phyloP scores from a whole-genome alignment of 2,329 filamentous ascomycete species.

The Camptophora hylomeconis region DNA sequence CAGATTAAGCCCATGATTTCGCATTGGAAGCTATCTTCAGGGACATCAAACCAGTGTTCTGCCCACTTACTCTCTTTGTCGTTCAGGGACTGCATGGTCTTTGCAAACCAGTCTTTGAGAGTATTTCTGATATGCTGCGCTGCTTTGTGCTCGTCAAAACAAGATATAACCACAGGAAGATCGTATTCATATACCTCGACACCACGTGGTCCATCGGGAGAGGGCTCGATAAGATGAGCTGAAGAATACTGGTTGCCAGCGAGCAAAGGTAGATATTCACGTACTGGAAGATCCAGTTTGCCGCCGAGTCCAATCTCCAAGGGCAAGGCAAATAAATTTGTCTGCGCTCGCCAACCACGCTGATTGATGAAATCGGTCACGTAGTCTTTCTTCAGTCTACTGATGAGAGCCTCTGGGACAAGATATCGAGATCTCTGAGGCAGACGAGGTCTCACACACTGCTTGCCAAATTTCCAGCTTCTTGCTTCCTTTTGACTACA shows the following conservation, averaged over 20 bases:
- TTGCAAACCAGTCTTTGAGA: slow-evolving; percentile 3
- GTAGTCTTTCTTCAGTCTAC: slow-evolving; percentile 4
- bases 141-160: slow-evolving; percentile 5
- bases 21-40: slow-evolving; percentile 2
- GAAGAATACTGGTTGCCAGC: slow-evolving; percentile 5
- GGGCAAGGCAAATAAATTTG: slow-evolving; percentile 5
- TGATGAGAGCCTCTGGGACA: too few relatives aligned
- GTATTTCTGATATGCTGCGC: slow-evolving; percentile 5
- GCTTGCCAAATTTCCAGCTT: slow-evolving; percentile 6
- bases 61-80: slow-evolving; percentile 5
- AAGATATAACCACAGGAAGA: slow-evolving; percentile 5
- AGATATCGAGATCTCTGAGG: slow-evolving; percentile 3
- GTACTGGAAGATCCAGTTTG: slow-evolving; percentile 3
- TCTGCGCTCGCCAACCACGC: slow-evolving; percentile 5
- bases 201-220: too few relatives aligned
- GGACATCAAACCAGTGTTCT: slow-evolving; percentile 4
- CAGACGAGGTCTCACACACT: slow-evolving; percentile 5
- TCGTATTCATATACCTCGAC: slow-evolving; percentile 4
- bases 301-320: slow-evolving; percentile 6
- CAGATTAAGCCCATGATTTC: slow-evolving; percentile 5
- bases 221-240: slow-evolving; percentile 5
- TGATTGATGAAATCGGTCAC: slow-evolving; percentile 5
- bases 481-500: slow-evolving; percentile 4
- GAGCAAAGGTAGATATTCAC: slow-evolving; percentile 4
- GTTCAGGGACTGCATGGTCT: slow-evolving; percentile 3